Evolutionary conservation across 495 filamentous ascomycete genomes (phyloP), one percentile per base, ranked within the genome.

Genomic region (Letharia lupina): DNA sequence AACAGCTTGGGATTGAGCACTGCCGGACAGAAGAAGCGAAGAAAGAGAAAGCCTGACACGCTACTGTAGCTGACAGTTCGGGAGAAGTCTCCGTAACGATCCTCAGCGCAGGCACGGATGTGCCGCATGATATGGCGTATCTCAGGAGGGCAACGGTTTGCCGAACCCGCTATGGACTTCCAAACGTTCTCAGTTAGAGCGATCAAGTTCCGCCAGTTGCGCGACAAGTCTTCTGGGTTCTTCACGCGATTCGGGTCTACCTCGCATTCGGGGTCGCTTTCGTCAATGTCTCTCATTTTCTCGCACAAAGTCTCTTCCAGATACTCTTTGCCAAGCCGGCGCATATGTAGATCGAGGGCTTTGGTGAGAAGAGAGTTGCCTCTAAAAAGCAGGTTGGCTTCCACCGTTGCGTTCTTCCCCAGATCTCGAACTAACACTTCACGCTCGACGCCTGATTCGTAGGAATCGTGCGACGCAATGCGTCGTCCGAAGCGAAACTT

Each of bases 1-100:
- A 99, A 99, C 35, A 99, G 81, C 75, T 96, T 97, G 7, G 94
- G 94, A 72, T 97, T 97, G 11, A 99, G 79, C 56, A 99, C 91
- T 33, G 94, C 94, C 4, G 94, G 95, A 67, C 91, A 96, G 72
- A 99, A 92, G 79, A 98, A 98, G 33, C 94, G 86, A 65, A 99
- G 79, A 72, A 99, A 99, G 33, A 99, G 77, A 73, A 99, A 99
- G 4, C 94, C 94, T 65, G 92, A 96, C 41, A 99, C 93, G 73
- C 91, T 95, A 66, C 91, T 96, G 74, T 98, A 99, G 35, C 87
- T 86, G 44, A 97, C 92, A n/a, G 88, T 93, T 23, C 91, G 86
- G 47, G 96, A 79, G 71, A 94, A 94, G 72, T 96, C 92, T n/a
- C 94, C 94, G 77, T 97, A 99, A 37, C 93, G 87, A 75, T 98